Base-by-base conservation (phyloP, 495 filamentous ascomycete species). In the Talaromyces borbonicus region DNA sequence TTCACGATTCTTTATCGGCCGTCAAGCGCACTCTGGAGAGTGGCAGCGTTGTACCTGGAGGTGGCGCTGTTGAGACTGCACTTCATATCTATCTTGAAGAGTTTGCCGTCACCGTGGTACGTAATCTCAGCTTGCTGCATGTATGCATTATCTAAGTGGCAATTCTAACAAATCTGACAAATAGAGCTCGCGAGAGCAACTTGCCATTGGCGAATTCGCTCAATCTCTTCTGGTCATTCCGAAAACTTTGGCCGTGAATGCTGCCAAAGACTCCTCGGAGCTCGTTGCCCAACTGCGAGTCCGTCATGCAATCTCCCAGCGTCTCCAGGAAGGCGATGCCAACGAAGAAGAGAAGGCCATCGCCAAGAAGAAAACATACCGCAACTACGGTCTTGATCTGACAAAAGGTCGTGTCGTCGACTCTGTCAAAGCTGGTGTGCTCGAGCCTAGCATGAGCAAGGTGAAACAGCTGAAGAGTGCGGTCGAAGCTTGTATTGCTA, bases 61-160 rank as follows among this genome's bases (percentile, higher is more conserved):
- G 90, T 53, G 92, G 90, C 53, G 93, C 92, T 9, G 93, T 95
- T 15, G 92, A 99, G 72, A 97, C 92, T n/a, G 92, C 92, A 20
- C 74, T 99, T 45, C 92, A 95, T 69, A 99, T 99, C 61, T 97
- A 97, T 69, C 77, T 99, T 25, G 92, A 99, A 72, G 94, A 99
- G 65, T 97, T 94, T 67, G 92, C 92, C n/a, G 90, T 90, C 54
- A 95, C 92, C 46, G 89, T 99, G 45, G 80, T 80, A 76, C 49
- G 77, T 73, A 45, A 22, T 40, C 11, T 40, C 11, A n/a, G 3
- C 30, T 14, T 14, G 25, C 23, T 26, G 3, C 11, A 20, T n/a
- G n/a, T n/a, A n/a, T n/a, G n/a, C n/a, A n/a, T n/a, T n/a, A 37
- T 3, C 5, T 32, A 20, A 44, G 25, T 7, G n/a, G 30, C 22